Evolutionary conservation across 2,329 filamentous ascomycete species (phyloP).

Genomic region (Neocucurbitaria cava): DNA sequence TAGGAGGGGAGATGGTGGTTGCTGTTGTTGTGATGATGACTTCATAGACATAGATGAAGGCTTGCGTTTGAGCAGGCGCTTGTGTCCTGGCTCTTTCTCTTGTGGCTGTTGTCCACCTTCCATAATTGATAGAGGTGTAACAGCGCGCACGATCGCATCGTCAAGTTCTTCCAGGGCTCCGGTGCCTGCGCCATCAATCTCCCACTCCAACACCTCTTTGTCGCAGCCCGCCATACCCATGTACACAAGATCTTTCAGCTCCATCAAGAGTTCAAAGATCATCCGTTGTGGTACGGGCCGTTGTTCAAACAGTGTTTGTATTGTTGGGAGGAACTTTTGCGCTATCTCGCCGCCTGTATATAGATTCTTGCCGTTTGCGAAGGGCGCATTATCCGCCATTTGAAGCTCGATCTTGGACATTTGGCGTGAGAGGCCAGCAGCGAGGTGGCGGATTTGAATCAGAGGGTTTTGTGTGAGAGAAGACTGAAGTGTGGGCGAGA

Average conservation of each 20-base stretch:
- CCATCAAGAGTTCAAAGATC: constrained; percentile 45
- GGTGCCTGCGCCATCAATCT: constrained; percentile 29
- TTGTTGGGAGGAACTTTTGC: constrained; percentile 40
- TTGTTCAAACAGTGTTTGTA: constrained; percentile 41
- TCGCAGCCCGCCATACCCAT: constrained; percentile 34
- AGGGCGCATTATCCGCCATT: constrained; percentile 45
- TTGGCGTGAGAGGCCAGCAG: constrained; percentile 43
- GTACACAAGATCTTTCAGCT: constrained; percentile 42
- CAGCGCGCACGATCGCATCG: constrained; percentile 30
- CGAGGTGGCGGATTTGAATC: constrained; percentile 44
- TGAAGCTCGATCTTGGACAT: constrained; percentile 44
- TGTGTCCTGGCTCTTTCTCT: constrained; percentile 9
- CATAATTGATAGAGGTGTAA: constrained; percentile 21
- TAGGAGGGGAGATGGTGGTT: constrained; percentile 24
- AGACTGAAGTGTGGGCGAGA: constrained; percentile 36
- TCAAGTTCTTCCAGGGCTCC: constrained; percentile 41
- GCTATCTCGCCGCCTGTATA: constrained; percentile 43
- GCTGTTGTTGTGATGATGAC: constrained; percentile 5
- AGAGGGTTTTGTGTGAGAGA: constrained; percentile 42
- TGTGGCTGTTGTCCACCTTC: constrained; percentile 4
- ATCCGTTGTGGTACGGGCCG: constrained; percentile 40
- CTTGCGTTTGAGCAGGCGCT: constrained; percentile 28
- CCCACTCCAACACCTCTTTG: constrained; percentile 40
- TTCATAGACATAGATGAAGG: constrained; percentile 17
- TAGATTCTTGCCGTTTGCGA: constrained; percentile 40